phyloP scores from a whole-genome alignment of 1,139 yeast species.

The Saccharomyces hybrid region DNA sequence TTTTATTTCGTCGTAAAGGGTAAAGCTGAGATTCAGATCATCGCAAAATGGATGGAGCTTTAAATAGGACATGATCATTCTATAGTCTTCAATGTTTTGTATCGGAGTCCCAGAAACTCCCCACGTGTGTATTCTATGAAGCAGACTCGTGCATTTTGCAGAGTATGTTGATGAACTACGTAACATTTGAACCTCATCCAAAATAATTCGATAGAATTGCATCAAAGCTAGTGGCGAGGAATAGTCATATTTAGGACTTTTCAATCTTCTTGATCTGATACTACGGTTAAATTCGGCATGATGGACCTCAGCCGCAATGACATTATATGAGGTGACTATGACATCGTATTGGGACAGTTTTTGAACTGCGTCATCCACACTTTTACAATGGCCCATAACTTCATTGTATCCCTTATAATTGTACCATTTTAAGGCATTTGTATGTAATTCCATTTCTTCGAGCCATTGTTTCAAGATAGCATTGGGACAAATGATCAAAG shows the following conservation, averaged over 20 bases:
- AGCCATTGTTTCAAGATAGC: constrained; percentile 81
- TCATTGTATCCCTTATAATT: constrained; percentile 56
- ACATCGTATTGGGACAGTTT: constrained; percentile 51
- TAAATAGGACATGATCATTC: constrained; percentile 61
- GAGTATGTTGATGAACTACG: constrained; percentile 66
- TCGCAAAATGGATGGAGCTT: constrained; percentile 56
- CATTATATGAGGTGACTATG: constrained; percentile 71
- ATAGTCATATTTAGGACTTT: constrained; percentile 39
- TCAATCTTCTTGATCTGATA: constrained; percentile 44
- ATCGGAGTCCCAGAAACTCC: constrained; percentile 96
- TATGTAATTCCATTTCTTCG: constrained; percentile 56
- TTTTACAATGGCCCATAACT: constrained; percentile 29
- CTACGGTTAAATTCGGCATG: constrained; percentile 66
- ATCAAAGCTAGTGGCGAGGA: constrained; percentile 75
- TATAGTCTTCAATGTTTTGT: constrained; percentile 56
- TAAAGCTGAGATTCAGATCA: constrained; percentile 9
- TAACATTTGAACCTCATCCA: constrained; percentile 95
- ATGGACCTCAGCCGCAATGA: constrained; percentile 68
- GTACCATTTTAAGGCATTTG: constrained; percentile 40
- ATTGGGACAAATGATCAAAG: constrained; percentile 77
- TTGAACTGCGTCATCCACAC: constrained; percentile 37
- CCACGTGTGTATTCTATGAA: constrained; percentile 88
- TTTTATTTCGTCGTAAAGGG: neutral
- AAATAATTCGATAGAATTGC: constrained; percentile 83
- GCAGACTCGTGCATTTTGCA: constrained; percentile 67